Conservation (phyloP, 306 rosid species). For the Quercus ilex region DNA sequence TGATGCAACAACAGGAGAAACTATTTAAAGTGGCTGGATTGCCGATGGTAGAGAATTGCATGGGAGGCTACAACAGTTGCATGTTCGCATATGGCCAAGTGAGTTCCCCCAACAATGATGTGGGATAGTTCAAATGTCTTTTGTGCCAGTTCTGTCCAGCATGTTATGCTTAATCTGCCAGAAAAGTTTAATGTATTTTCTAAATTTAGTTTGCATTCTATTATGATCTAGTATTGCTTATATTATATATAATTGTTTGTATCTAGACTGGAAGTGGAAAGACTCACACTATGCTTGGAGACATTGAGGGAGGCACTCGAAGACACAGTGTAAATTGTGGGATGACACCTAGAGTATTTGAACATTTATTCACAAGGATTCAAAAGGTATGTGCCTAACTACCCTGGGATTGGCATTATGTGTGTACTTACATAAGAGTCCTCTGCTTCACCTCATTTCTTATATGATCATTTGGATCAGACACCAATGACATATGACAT, state of each 20-base stretch:
- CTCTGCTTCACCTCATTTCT: background rate
- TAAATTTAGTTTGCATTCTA: background rate
- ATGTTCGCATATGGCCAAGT: slow-evolving; percentile 99
- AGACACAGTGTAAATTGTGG: slow-evolving; percentile 98
- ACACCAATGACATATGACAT: background rate
- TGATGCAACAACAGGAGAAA: slow-evolving; percentile 61
- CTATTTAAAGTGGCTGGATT: slow-evolving; percentile 91
- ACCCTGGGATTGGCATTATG: background rate
- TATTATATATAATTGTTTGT: slow-evolving; percentile 11
- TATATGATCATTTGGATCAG: background rate
- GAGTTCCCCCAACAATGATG: slow-evolving; percentile 31
- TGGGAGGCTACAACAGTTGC: slow-evolving; percentile 97
- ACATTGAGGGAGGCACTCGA: slow-evolving; percentile 93
- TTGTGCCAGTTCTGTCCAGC: background rate
- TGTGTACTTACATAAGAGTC: background rate
- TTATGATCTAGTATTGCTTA: background rate
- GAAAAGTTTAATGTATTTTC: background rate
- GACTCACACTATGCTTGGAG: slow-evolving; percentile 99
- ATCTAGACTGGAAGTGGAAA: slow-evolving; percentile 96
- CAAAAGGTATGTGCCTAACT: slow-evolving; percentile 64
- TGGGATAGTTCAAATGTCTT: background rate
- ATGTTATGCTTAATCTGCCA: background rate
- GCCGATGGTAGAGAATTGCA: slow-evolving; percentile 95
- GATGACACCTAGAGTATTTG: slow-evolving; percentile 98
- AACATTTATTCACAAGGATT: slow-evolving; percentile 82